Percentiles rank a stretch among this genome's conserved stretches.
These are phyloP conservation scores for Schizophyllum commune DNA, from an alignment of 1,284 basidiomycete species.

Conservation along the genomic window DNA sequence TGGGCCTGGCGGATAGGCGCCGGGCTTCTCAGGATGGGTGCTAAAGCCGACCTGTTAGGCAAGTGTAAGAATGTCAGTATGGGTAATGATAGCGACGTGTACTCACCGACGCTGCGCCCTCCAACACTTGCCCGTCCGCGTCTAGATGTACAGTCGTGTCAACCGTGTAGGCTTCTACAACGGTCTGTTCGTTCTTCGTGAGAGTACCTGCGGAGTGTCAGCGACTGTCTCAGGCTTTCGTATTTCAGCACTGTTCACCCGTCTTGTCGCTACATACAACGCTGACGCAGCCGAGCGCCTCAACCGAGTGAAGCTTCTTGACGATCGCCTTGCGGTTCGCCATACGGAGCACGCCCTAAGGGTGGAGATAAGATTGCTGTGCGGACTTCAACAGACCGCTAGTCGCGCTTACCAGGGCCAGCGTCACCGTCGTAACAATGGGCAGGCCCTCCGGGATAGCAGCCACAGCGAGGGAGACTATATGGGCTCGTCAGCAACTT, in stretches of 20 bases:
- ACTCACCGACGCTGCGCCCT: not conserved
- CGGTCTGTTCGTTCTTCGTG: constrained; percentile 94
- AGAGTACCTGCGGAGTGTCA: constrained; percentile 61
- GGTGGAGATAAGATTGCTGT: not conserved
- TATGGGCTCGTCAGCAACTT: constrained; percentile 1
- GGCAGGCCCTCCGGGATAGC: constrained; percentile 97
- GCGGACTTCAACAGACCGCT: not conserved
- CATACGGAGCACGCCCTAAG: constrained; percentile 82
- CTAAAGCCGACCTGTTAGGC: constrained; percentile 11
- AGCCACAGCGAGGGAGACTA: constrained; percentile 93
- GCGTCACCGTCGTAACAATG: constrained; percentile 95
- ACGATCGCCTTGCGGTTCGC: constrained; percentile 93
- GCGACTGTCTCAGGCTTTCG: constrained; percentile 1
- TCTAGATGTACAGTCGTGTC: constrained; percentile 77
- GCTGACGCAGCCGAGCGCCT: constrained; percentile 88
- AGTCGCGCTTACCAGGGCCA: constrained; percentile 49
- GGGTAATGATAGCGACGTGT: too few relatives aligned
- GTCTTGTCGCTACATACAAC: constrained; percentile 99
- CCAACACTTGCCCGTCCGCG: constrained; percentile 18
- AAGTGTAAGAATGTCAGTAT: constrained; percentile 22
- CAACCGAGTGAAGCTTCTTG: constrained; percentile 93
- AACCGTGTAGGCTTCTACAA: constrained; percentile 81
- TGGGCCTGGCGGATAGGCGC: not conserved
- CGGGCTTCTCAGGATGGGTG: constrained; percentile 15
- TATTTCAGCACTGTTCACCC: constrained; percentile 37